Base-by-base conservation (phyloP, 176 grass and related monocot species). In the Oryza meridionalis region DNA sequence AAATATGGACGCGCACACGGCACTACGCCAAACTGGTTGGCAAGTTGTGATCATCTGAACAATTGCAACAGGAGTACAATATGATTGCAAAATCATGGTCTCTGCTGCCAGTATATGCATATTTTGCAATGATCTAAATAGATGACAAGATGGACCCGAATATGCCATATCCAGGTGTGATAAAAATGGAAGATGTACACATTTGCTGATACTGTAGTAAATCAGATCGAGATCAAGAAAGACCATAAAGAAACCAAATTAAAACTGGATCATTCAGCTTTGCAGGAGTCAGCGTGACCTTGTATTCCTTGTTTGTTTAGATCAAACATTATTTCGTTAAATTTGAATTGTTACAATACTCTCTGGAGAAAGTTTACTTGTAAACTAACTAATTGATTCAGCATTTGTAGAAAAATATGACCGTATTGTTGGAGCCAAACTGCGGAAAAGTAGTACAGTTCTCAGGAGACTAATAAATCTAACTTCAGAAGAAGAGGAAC, bases 311-410 rank as follows among this genome's bases (percentile, higher is more conserved):
- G 11, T 62, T 24, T 69, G 29, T 79, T 69, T 68, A 11, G 17
- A 9, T 37, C 22, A 82, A 49, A 22, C 27, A 73, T 66, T 86
- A 80, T 86, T 73, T 15, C 22, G 12, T 0, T 43, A 11, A 27
- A 53, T 55, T 49, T 5, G 44, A 47, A 42, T 77, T 49, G 51
- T n/a, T 22, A 63, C 7, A 70, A 46, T 64, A 31, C 5, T 14
- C 42, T 13, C 40, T 9, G 2, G 26, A 8, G 64, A 77, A 63
- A 12, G 70, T 69, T 32, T 25, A 12, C 12, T 82, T 43, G 70
- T n/a, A 40, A 77, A 63, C 26, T 37, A 6, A 4, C 6, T 82
- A 55, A 9, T 21, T 14, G 62, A 61, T 69, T 27, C 3, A 16
- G 42, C 32, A 83, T 51, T 37, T 65, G 32, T 21, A 49, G 22